Evolutionary conservation across 768 basidiomycete species (phyloP).

Genomic region (Calvatia gigantea): DNA sequence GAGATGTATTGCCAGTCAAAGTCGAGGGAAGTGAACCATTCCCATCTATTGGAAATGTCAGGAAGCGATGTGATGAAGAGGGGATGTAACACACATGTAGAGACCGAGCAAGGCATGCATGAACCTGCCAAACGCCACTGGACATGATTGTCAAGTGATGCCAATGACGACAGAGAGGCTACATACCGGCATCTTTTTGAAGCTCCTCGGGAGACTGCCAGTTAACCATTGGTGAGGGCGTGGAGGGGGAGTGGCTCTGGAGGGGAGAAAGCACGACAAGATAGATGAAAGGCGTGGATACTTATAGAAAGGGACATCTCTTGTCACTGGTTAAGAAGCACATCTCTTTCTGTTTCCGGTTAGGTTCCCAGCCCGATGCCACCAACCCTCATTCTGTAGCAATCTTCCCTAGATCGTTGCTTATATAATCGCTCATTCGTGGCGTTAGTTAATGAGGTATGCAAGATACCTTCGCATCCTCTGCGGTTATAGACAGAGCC

Average conservation of each 20-base stretch:
- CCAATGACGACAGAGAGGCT: not conserved
- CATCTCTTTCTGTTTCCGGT: not conserved
- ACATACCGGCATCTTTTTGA: conserved; percentile 42
- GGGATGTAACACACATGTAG: conserved; percentile 43
- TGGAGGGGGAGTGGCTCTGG: conserved; percentile 1
- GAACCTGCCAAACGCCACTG: conserved; percentile 49
- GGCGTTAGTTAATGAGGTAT: not conserved
- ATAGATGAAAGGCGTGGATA: conserved; percentile 16
- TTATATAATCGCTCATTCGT: not conserved
- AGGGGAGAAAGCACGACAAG: conserved; percentile 14
- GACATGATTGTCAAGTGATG: not conserved
- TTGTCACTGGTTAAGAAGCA: not conserved
- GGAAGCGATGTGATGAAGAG: not conserved
- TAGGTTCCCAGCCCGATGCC: conserved; percentile 4
- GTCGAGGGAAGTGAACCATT: conserved; percentile 56
- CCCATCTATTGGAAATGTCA: conserved; percentile 45
- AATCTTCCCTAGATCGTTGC: not conserved
- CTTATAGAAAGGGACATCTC: conserved; percentile 15
- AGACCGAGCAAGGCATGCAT: conserved; percentile 59
- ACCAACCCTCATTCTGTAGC: conserved; percentile 1
- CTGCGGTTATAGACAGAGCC: no score
- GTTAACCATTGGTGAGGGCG: conserved; percentile 43
- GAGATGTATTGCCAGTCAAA: conserved; percentile 65
- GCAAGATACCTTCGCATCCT: not conserved
- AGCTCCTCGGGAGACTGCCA: conserved; percentile 52